Conservation (phyloP, 352 stramenopile genomes). For the Stramenopiles sp. region DNA sequence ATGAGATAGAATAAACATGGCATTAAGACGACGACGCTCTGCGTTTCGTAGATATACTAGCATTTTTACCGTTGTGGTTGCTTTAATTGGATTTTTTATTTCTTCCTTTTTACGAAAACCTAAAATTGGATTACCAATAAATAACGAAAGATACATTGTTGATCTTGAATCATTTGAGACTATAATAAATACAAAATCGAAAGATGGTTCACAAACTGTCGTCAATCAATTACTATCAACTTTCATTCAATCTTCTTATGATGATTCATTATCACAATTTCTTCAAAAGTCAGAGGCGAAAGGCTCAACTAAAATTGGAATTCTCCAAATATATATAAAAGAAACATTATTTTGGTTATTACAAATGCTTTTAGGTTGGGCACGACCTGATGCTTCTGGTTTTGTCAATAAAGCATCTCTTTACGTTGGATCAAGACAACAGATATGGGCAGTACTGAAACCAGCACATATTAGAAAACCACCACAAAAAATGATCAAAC, state of each 20-base stretch:
- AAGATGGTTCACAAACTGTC: too few species aligned
- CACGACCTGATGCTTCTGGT: constrained; percentile 8
- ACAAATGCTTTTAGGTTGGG: constrained; percentile 10
- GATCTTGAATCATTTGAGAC: too few species aligned
- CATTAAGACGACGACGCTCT: too few species aligned
- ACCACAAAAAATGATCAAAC: background rate
- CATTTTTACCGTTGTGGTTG: too few species aligned
- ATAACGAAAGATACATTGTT: too few species aligned
- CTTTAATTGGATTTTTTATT: too few species aligned
- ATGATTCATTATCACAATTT: background rate
- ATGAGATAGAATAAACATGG: too few species aligned
- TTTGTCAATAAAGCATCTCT: constrained; percentile 5
- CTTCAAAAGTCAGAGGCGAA: background rate
- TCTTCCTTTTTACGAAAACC: too few species aligned
- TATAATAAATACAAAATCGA: too few species aligned
- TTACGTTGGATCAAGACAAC: constrained; percentile 11
- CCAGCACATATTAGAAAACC: background rate
- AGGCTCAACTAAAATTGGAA: background rate
- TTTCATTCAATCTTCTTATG: background rate
- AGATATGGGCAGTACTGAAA: constrained; percentile 6
- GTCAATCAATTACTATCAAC: too few species aligned
- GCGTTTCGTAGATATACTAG: too few species aligned
- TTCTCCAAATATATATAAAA: background rate
- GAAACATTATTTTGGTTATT: constrained; percentile 8
- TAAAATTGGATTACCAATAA: too few species aligned